Evolutionary conservation across 345 rosid genomes (phyloP).

Genomic region (Citrus medica): DNA sequence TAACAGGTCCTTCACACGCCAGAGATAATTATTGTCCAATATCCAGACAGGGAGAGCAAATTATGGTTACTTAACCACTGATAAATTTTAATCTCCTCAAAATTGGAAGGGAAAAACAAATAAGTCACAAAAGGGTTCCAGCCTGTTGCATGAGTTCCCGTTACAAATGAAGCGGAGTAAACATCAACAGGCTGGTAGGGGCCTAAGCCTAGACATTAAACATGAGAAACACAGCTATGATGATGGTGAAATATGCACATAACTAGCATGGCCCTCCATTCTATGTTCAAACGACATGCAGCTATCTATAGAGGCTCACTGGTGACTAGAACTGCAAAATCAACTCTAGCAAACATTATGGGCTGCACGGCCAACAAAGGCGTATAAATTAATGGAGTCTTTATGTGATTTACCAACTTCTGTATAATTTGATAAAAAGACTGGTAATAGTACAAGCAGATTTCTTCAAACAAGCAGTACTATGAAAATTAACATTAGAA

Average conservation of each 20-base stretch:
- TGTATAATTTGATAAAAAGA: too few relatives aligned
- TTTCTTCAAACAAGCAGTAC: not conserved
- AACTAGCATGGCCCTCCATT: constrained; percentile 12
- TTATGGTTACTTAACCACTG: not conserved
- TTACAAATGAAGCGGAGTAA: not conserved
- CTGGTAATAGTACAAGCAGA: not conserved
- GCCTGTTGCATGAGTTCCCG: not conserved
- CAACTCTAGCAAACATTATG: not conserved
- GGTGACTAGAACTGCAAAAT: not conserved
- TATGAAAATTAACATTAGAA: not conserved
- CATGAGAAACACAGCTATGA: constrained; percentile 3
- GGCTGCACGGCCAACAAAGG: not conserved
- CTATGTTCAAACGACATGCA: not conserved
- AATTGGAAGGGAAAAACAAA: not conserved
- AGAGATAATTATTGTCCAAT: not conserved
- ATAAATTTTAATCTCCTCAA: not conserved
- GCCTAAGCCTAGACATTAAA: not conserved
- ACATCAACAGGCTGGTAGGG: not conserved
- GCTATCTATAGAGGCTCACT: not conserved
- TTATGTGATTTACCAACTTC: not conserved
- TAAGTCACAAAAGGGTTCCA: not conserved
- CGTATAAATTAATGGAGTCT: not conserved
- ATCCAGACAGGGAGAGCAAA: not conserved
- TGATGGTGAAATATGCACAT: constrained; percentile 10
- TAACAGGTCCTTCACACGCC: not conserved